Percentiles rank a stretch among this genome's conserved stretches.
These are phyloP conservation scores for Gamarada debralockiae DNA, from an alignment of 495 filamentous ascomycete species.

Conservation along the genomic window DNA sequence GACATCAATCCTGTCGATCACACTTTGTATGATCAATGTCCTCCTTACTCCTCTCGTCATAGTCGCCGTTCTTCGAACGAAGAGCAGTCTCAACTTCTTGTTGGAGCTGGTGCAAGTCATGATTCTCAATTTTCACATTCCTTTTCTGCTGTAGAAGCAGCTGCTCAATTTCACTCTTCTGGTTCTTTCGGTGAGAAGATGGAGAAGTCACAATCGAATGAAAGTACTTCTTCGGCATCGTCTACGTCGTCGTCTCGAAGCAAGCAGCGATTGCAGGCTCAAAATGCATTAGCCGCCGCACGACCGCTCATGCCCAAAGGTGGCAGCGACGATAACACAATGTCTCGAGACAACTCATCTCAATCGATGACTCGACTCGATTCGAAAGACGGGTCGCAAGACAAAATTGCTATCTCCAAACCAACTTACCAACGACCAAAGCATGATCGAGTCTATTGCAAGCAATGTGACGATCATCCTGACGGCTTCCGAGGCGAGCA, in stretches of 20 bases:
- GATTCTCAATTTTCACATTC: slow-evolving; percentile 29
- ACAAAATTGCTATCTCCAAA: slow-evolving; percentile 64
- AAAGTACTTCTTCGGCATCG: slow-evolving; percentile 26
- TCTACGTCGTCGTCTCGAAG: slow-evolving; percentile 24
- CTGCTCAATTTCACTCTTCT: slow-evolving; percentile 14
- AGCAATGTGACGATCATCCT: slow-evolving; percentile 68
- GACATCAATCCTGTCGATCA: slow-evolving; percentile 20
- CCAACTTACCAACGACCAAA: slow-evolving; percentile 69
- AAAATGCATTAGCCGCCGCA: slow-evolving; percentile 17
- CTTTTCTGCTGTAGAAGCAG: slow-evolving; percentile 18
- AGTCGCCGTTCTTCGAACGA: slow-evolving; percentile 21
- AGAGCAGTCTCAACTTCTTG: slow-evolving; percentile 24
- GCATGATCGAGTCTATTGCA: slow-evolving; percentile 73
- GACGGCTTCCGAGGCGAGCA: slow-evolving; percentile 93
- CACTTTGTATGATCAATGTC: slow-evolving; percentile 22
- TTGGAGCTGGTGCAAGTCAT: slow-evolving; percentile 30
- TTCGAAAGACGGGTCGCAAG: slow-evolving; percentile 53
- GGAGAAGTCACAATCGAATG: slow-evolving; percentile 33
- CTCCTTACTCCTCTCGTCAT: slow-evolving; percentile 18
- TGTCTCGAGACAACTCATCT: slow-evolving; percentile 29
- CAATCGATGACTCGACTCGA: slow-evolving; percentile 51
- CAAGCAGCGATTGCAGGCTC: slow-evolving; percentile 21
- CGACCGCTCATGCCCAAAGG: slow-evolving; percentile 24
- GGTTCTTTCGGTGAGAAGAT: slow-evolving; percentile 28
- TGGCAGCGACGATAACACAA: slow-evolving; percentile 26